A percentile compares a stretch with the other conserved stretches of the same genome.
Conservation (phyloP, 148 eudicot genomes). For the Vaccinium corymbosum region DNA sequence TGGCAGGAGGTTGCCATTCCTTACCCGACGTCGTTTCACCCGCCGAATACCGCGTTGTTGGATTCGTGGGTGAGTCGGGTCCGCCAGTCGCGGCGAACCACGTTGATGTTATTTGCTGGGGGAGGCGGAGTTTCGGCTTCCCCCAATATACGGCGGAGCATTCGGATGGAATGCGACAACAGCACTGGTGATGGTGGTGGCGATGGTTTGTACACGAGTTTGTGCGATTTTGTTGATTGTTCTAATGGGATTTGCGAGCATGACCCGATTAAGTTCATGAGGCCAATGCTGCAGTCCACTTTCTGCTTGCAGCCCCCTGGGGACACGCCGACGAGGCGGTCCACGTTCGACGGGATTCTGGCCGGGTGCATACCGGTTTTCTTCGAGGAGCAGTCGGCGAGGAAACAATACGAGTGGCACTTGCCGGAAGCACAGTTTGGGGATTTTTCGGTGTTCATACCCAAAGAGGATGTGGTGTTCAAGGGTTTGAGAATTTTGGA, state of each 20-base stretch:
- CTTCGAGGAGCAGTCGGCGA: conserved; percentile 80
- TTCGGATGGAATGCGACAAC: conserved; percentile 59
- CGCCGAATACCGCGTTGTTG: conserved; percentile 49
- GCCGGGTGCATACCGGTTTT: conserved; percentile 96
- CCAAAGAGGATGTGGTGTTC: conserved; percentile 82
- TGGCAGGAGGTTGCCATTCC: conserved; percentile 77
- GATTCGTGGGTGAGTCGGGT: conserved; percentile 58
- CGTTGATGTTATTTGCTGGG: conserved; percentile 60
- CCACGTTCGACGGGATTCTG: conserved; percentile 70
- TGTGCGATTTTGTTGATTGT: conserved; percentile 86
- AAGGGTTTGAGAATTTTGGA: conserved; percentile 73
- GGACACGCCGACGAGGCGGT: conserved; percentile 75
- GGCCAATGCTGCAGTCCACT: conserved; percentile 73
- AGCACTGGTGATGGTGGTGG: background rate
- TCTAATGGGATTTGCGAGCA: conserved; percentile 80
- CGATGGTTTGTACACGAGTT: conserved; percentile 31
- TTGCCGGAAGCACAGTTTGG: conserved; percentile 48
- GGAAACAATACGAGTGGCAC: conserved; percentile 72
- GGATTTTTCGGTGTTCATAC: conserved; percentile 70
- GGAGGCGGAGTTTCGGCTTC: conserved; percentile 69
- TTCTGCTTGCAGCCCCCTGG: conserved; percentile 96
- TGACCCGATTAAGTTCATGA: conserved; percentile 77
- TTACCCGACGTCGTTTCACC: conserved; percentile 89
- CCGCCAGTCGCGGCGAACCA: conserved; percentile 29
- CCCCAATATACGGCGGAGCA: conserved; percentile 73